These are phyloP conservation scores for Saccharomyces cerevisiae DNA, from an alignment of 805 yeast species.

Conservation along the genomic window DNA sequence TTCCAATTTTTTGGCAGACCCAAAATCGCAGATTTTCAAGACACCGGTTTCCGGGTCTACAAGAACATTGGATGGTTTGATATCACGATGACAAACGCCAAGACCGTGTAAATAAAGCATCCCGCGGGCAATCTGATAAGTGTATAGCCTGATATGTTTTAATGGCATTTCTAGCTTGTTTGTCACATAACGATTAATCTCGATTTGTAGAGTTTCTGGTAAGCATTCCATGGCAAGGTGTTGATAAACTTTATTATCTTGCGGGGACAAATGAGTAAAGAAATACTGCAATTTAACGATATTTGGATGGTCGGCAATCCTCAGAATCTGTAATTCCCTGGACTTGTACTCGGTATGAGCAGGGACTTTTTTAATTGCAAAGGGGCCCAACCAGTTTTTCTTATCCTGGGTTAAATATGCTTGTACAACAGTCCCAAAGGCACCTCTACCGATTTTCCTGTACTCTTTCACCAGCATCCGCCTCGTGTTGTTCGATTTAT, in stretches of 20 bases:
- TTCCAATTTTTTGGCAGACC: conserved; percentile 74
- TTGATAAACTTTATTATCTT: conserved; percentile 62
- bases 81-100: conserved; percentile 77
- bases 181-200: conserved; percentile 60
- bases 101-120: conserved; percentile 75
- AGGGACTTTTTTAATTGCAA: conserved; percentile 76
- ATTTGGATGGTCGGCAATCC: conserved; percentile 73
- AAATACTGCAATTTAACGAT: conserved; percentile 61
- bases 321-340: conserved; percentile 67
- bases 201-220: conserved; percentile 71
- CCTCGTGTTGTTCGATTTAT: conserved; percentile 41
- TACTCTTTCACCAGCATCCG: conserved; percentile 66
- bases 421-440: conserved; percentile 77
- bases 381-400: conserved; percentile 63
- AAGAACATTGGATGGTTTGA: conserved; percentile 73
- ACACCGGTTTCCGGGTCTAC: conserved; percentile 62
- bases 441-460: conserved; percentile 76
- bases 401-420: conserved; percentile 45
- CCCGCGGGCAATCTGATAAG: conserved; percentile 74
- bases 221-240: conserved; percentile 82
- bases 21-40: conserved; percentile 77
- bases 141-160: conserved; percentile 66
- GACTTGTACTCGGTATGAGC: conserved; percentile 83
- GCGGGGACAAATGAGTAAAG: conserved; percentile 57
- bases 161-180: conserved; percentile 56